Evolutionary conservation across 2,329 filamentous ascomycete genomes (phyloP), one percentile per base, ranked within the genome.

Genomic region (Fusarium pininemorale): DNA sequence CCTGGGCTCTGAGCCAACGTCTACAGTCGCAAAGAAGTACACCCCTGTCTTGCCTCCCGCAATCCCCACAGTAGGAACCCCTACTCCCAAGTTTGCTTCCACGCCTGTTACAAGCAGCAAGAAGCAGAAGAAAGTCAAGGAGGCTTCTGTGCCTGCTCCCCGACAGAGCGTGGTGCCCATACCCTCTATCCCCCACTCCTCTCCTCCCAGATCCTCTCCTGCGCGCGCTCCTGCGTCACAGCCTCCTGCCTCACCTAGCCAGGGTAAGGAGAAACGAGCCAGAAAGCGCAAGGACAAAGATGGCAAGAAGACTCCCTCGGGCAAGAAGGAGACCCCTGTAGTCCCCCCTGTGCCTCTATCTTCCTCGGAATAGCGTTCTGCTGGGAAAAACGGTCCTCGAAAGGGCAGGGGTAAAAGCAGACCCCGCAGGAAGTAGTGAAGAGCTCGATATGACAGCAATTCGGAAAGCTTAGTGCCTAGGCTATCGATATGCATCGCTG

Each of bases 151-250:
- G 16, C 73, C 80, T 26, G 45, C 68, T 16, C 77, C 78, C 51
- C 75, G 79, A 15, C 79, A 81, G 55, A 80, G 80, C 24, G 73
- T 71, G 9, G 78, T 82, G 8, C 83, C 81, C 13, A 71, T 84
- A 11, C 84, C 83, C 15, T 74, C 66, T n/a, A 70, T 84, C 20
- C 83, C 82, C 38, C 76, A 79, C 28, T 78, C 79, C 13, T 80
- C 79, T 7, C 79, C 71, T 28, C 64, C 70, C 45, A 78, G 76
- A 51, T 70, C 75, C 30, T 78, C 80, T 16, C 74, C 78, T 16
- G 74, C 75, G 5, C 65, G 63, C 22, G 38, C 61, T 7, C 76
- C 78, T 44, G 30, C 28, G 37, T 74, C 45, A 22, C 69, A 69
- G 35, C 50, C 44, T 26, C 42, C 56, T 38, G 61, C 73, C 7